These are phyloP conservation scores for Rosa hybrid DNA, from an alignment of 331 rosid genomes.

Conservation along the genomic window DNA sequence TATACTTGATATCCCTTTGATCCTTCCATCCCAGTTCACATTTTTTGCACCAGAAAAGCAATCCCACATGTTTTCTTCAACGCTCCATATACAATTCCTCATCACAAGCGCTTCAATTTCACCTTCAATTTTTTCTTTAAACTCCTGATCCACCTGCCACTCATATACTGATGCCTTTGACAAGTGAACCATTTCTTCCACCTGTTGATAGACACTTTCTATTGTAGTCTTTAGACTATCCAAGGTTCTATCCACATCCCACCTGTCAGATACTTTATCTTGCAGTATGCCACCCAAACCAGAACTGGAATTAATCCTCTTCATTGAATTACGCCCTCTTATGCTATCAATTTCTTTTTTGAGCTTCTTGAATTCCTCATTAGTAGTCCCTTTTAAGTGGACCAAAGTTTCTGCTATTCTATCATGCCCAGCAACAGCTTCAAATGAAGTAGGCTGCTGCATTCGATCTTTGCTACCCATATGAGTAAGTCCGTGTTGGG, in stretches of 20 bases:
- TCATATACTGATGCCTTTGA: slow-evolving; percentile 39
- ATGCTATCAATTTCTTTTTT: slow-evolving; percentile 59
- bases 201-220: slow-evolving; percentile 39
- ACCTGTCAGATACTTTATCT: slow-evolving; percentile 54
- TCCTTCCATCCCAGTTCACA: slow-evolving; percentile 45
- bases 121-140: slow-evolving; percentile 39
- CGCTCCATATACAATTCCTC: slow-evolving; percentile 45
- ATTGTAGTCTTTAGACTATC: slow-evolving; percentile 44
- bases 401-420: slow-evolving; percentile 37
- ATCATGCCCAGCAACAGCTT: slow-evolving; percentile 30
- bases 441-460: slow-evolving; percentile 14
- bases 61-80: slow-evolving; percentile 52
- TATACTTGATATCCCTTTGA: slow-evolving; percentile 59
- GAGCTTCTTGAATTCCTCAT: slow-evolving; percentile 56
- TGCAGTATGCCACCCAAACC: slow-evolving; percentile 69
- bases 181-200: slow-evolving; percentile 34
- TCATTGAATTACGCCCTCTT: slow-evolving; percentile 41
- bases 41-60: slow-evolving; percentile 34
- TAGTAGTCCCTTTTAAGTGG: slow-evolving; percentile 39
- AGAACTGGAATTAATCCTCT: slow-evolving; percentile 53
- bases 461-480: slow-evolving; percentile 10
- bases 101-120: slow-evolving; percentile 53
- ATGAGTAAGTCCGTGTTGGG: not conserved
- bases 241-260: slow-evolving; percentile 47
- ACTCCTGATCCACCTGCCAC: slow-evolving; percentile 67